Evolutionary conservation across 2,329 filamentous ascomycete species (phyloP), one percentile per base, ranked within the genome.

Genomic region (Aspergillus udagawae): DNA sequence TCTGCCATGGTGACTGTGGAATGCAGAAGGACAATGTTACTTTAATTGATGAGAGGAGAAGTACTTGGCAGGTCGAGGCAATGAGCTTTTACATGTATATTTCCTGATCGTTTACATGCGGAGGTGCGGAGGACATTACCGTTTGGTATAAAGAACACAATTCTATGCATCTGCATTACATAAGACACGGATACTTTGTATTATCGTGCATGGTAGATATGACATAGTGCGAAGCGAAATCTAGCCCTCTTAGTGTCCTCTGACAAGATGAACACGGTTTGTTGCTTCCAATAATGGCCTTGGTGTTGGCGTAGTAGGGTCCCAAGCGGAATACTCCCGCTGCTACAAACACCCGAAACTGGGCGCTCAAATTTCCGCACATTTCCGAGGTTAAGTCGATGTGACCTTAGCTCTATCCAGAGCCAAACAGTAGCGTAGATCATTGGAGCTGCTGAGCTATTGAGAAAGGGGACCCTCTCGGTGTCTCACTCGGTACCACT

Each of bases 261-360:
- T n/a, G n/a, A 42, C 6, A 4, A 42, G 41, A 21, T 1, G 21
- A 27, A 47, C 7, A 44, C 41, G 20, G 10, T 17, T 3, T 14
- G 7, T 35, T 35, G 4, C 32, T 35, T 14, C 32, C 32, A 17
- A 35, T 35, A 35, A 54, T 35, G 42, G 28, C 6, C 28, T 6
- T 49, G 27, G n/a, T 38, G 9, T n/a, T 45, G 20, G 20, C 20
- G 49, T 51, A 38, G 20, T 23, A 47, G 12, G 2, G 10, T 23
- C 21, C 49, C 10, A 17, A 12, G 54, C 62, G 63, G 63, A 63
- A 63, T 17, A 1, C 25, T 63, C 63, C 63, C 63, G 63, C 44
- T 20, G 20, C 25, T 10, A 6, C 23, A 17, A 44, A 59, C 57
- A 60, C 52, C 61, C 62, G 62, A 51, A 9, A 10, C 45, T 56